A percentile compares a stretch with the other conserved stretches of the same genome.
Evolutionary conservation across 1,139 yeast genomes (phyloP).

Genomic region (Hyphopichia khmerensis): DNA sequence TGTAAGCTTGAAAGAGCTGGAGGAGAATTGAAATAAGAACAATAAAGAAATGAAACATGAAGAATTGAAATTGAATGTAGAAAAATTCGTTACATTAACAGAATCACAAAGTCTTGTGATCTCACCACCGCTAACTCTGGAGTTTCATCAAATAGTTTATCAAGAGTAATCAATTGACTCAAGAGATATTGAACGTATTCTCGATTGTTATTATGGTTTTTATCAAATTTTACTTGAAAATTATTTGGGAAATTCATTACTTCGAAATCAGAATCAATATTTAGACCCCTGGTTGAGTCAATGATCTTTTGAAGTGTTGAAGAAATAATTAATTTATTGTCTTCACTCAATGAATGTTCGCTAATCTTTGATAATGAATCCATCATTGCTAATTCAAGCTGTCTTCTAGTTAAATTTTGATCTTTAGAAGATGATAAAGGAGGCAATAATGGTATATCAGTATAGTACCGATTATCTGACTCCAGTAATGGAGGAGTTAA

Average conservation of each 20-base stretch:
- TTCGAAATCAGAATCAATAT: not conserved
- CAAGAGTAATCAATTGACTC: slow-evolving; percentile 10
- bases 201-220: slow-evolving; percentile 5
- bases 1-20: no score
- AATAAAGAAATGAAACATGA: not conserved
- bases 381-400: slow-evolving; percentile 29
- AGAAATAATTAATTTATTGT: not conserved
- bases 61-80: no score
- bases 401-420: slow-evolving; percentile 27
- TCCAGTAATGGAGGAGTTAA: not conserved
- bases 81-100: slow-evolving; percentile 4
- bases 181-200: slow-evolving; percentile 13
- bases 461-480: slow-evolving; percentile 5
- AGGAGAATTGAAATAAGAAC: no score
- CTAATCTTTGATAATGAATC: slow-evolving; percentile 5
- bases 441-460: slow-evolving; percentile 24
- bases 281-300: not conserved
- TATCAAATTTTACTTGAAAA: not conserved
- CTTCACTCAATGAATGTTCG: not conserved
- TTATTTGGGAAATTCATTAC: not conserved
- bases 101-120: slow-evolving; percentile 13
- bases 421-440: slow-evolving; percentile 32
- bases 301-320: not conserved
- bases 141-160: slow-evolving; percentile 7
- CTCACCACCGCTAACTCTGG: slow-evolving; percentile 10